Evolutionary conservation across 768 basidiomycete genomes (phyloP).

Genomic region (Auriscalpium microsporum): DNA sequence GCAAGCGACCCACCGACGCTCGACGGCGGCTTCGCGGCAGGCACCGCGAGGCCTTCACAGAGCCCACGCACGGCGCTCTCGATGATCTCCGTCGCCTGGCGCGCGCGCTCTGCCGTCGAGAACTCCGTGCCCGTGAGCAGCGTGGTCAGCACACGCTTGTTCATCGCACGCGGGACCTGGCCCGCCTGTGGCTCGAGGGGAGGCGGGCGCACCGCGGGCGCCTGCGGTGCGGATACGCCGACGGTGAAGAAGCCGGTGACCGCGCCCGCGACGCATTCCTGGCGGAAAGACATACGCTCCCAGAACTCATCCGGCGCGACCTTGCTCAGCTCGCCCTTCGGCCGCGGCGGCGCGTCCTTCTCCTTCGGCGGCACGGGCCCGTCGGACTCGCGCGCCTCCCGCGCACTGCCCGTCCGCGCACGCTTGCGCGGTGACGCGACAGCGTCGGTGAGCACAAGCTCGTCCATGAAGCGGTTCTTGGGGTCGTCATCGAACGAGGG

Average conservation of each 20-base stretch:
- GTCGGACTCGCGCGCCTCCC: constrained; percentile 14
- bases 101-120: constrained; percentile 51
- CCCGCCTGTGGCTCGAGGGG: constrained; percentile 46
- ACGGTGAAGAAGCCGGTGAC: constrained; percentile 91
- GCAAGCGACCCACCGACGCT: constrained; percentile 23
- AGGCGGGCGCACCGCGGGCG: constrained; percentile 6
- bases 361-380: constrained; percentile 21
- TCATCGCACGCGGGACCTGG: constrained; percentile 56
- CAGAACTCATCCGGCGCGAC: constrained; percentile 81
- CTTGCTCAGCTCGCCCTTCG: constrained; percentile 44
- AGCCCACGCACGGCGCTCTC: constrained; percentile 60
- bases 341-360: constrained; percentile 17
- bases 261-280: constrained; percentile 86
- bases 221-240: constrained; percentile 29
- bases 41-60: constrained; percentile 51
- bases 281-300: constrained; percentile 94
- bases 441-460: constrained; percentile 68
- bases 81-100: constrained; percentile 63
- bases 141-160: constrained; percentile 60
- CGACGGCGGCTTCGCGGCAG: constrained; percentile 5
- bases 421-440: constrained; percentile 52
- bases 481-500: constrained; percentile 97
- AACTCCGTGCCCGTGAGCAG: constrained; percentile 75
- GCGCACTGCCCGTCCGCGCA: constrained; percentile 25
- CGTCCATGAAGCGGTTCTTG: constrained; percentile 88